phyloP scores from a whole-genome alignment of 257 asterid species.

The Plantago elongata region DNA sequence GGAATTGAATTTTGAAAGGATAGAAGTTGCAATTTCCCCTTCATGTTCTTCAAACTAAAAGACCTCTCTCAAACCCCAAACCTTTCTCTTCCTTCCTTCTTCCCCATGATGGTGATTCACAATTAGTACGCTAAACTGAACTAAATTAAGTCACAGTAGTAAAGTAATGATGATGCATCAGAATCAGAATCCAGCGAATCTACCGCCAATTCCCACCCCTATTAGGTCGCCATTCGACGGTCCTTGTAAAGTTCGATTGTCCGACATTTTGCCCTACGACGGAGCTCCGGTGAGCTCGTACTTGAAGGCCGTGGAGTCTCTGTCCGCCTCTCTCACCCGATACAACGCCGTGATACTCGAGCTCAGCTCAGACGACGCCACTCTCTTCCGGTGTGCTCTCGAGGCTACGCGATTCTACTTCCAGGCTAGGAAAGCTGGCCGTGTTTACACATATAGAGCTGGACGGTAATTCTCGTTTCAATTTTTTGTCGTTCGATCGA shows the following conservation, averaged over 20 bases:
- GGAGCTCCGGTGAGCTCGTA: constrained; percentile 68
- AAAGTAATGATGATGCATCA: constrained; percentile 30
- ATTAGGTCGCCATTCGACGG: constrained; percentile 23
- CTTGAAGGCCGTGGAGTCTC: constrained; percentile 61
- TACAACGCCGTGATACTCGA: constrained; percentile 89
- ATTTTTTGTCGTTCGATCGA: background rate
- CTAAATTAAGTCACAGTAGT: too few species aligned
- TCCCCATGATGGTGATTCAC: too few species aligned
- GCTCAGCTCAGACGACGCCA: constrained; percentile 57
- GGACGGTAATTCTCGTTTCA: constrained; percentile 51
- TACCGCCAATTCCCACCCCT: constrained; percentile 28
- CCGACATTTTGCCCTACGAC: constrained; percentile 76
- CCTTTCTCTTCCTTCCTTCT: too few species aligned
- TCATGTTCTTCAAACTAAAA: too few species aligned
- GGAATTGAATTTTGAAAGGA: too few species aligned
- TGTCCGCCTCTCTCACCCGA: constrained; percentile 77
- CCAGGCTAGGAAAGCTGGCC: constrained; percentile 56
- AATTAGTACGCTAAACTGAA: too few species aligned
- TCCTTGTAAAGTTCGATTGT: constrained; percentile 52
- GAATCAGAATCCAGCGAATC: constrained; percentile 33
- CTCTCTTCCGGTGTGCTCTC: constrained; percentile 75
- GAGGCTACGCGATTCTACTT: constrained; percentile 69
- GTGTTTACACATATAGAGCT: constrained; percentile 66
- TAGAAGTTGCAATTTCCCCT: too few species aligned
- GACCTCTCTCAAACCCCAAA: too few species aligned